Conservation (phyloP, 139 green algal species). For the Nannochloris sp. region DNA sequence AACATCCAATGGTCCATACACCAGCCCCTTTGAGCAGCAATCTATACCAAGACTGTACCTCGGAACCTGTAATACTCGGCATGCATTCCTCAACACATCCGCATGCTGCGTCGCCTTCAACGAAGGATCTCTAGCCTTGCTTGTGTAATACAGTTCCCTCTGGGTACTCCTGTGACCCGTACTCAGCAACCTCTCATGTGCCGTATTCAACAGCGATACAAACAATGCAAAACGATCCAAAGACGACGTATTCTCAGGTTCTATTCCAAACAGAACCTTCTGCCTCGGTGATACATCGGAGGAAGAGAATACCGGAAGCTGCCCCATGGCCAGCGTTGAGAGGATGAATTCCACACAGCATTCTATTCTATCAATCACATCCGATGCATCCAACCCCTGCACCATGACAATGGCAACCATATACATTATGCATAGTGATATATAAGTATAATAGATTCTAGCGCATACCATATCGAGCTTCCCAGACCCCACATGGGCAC, state of each 20-base stretch:
- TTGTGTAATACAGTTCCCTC: conserved; percentile 62
- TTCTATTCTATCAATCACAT: conserved; percentile 21
- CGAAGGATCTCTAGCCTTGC: conserved; percentile 27
- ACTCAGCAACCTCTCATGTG: conserved; percentile 44
- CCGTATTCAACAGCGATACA: conserved; percentile 38
- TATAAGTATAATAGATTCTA: too few species aligned
- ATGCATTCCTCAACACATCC: conserved; percentile 46
- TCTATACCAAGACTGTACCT: conserved; percentile 49
- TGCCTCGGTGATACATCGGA: too few species aligned
- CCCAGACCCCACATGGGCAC: too few species aligned
- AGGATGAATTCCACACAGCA: background rate
- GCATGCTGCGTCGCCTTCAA: conserved; percentile 27
- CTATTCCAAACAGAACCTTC: too few species aligned
- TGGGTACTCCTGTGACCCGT: conserved; percentile 40
- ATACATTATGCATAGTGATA: too few species aligned
- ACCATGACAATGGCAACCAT: too few species aligned
- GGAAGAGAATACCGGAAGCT: too few species aligned
- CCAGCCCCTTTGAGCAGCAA: conserved; percentile 48
- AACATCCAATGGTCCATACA: conserved; percentile 48
- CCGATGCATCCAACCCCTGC: background rate
- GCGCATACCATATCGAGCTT: too few species aligned
- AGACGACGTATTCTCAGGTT: too few species aligned
- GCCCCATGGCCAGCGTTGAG: too few species aligned
- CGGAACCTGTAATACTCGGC: conserved; percentile 50
- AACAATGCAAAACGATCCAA: conserved; percentile 26